Conservation (phyloP, 2,329 filamentous ascomycete genomes). For the Parastagonospora nodorum region DNA sequence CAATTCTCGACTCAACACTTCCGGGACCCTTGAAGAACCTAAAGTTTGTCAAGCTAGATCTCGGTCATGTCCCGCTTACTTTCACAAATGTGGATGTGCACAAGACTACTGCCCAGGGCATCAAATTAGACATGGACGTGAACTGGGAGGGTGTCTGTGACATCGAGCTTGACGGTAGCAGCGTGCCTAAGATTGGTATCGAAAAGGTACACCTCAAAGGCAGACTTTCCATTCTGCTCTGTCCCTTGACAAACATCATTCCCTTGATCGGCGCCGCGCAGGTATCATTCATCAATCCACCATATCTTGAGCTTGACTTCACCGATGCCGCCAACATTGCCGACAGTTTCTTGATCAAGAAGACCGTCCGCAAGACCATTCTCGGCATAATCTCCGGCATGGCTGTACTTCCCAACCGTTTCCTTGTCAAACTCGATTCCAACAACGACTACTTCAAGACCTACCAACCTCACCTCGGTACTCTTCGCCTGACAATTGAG, state of each 20-base stretch:
- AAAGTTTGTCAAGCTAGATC: slow-evolving; percentile 53
- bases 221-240: slow-evolving; percentile 52
- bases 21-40: slow-evolving; percentile 52
- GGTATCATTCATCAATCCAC: slow-evolving; percentile 57
- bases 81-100: slow-evolving; percentile 53
- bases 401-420: slow-evolving; percentile 56
- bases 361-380: slow-evolving; percentile 53
- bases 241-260: slow-evolving; percentile 53
- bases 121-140: slow-evolving; percentile 57
- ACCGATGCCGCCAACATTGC: slow-evolving; percentile 55
- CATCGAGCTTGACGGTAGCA: slow-evolving; percentile 53
- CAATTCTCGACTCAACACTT: slow-evolving; percentile 54
- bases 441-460: slow-evolving; percentile 57
- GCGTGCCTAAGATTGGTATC: slow-evolving; percentile 55
- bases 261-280: slow-evolving; percentile 57
- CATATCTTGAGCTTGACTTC: slow-evolving; percentile 53
- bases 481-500: slow-evolving; percentile 52
- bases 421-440: slow-evolving; percentile 54
- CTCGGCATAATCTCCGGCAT: slow-evolving; percentile 53
- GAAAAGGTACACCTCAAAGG: slow-evolving; percentile 53
- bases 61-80: slow-evolving; percentile 50
- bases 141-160: slow-evolving; percentile 55
- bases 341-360: slow-evolving; percentile 50
- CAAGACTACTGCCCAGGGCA: slow-evolving; percentile 51
- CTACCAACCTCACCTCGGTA: slow-evolving; percentile 51